phyloP scores from a whole-genome alignment of 176 grass and related monocot species.

The Elaeis guineensis region DNA sequence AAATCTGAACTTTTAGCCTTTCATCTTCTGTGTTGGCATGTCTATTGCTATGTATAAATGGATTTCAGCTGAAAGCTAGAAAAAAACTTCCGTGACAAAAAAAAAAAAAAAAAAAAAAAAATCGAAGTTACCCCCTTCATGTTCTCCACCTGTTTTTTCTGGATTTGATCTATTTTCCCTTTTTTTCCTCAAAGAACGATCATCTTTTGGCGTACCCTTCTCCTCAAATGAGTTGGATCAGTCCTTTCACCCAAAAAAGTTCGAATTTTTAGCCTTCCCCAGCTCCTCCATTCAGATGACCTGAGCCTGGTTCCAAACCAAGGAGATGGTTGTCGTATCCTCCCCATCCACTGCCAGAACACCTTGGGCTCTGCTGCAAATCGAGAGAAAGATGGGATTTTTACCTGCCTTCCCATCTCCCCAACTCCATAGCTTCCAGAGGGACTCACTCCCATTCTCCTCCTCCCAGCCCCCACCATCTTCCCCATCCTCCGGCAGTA shows the following conservation, averaged over 20 bases:
- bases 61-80: too few species aligned
- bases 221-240: too few species aligned
- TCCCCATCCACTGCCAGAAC: constrained; percentile 13
- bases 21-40: not conserved
- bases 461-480: constrained; percentile 24
- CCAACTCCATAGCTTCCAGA: constrained; percentile 9
- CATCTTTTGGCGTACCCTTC: too few species aligned
- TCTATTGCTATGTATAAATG: too few species aligned
- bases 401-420: not conserved
- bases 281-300: constrained; percentile 7
- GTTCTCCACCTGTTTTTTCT: too few species aligned
- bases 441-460: constrained; percentile 22
- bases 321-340: constrained; percentile 32
- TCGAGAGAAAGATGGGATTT: constrained; percentile 10
- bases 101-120: too few species aligned
- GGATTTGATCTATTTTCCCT: too few species aligned
- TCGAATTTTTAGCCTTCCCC: constrained; percentile 7
- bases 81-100: too few species aligned
- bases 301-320: constrained; percentile 7
- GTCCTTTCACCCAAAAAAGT: constrained; percentile 1
- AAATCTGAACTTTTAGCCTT: constrained; percentile 11
- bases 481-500: constrained; percentile 19
- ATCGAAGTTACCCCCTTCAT: too few species aligned
- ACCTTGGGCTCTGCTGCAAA: constrained; percentile 1
- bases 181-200: too few species aligned